Conservation (phyloP, 2,329 filamentous ascomycete species). For the Coniochaeta sp. region DNA sequence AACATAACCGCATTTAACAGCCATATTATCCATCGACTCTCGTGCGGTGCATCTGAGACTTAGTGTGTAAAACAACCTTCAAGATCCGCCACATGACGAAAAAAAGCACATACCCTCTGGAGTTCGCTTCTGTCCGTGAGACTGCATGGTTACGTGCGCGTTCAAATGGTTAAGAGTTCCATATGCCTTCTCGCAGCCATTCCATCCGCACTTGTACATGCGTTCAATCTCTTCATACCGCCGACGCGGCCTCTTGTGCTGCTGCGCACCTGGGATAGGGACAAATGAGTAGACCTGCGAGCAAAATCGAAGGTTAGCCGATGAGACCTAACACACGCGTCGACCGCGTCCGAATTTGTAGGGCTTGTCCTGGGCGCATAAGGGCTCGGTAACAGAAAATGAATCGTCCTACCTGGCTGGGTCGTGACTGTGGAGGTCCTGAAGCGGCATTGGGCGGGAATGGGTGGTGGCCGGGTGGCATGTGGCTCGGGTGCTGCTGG, state of each 20-base stretch:
- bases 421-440: conserved; percentile 45
- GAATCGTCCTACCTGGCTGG: conserved; percentile 49
- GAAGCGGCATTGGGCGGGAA: conserved; percentile 50
- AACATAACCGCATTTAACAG: neutral
- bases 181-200: conserved; percentile 97
- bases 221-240: conserved; percentile 98
- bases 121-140: conserved; percentile 87
- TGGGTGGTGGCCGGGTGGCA: conserved; percentile 45
- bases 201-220: conserved; percentile 99
- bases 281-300: conserved; percentile 95
- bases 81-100: too few relatives aligned
- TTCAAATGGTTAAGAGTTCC: conserved; percentile 96
- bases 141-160: conserved; percentile 98
- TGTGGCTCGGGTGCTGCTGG: conserved; percentile 37
- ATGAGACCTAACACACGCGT: neutral
- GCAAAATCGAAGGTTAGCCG: neutral
- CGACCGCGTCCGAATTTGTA: neutral
- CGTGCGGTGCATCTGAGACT: too few relatives aligned
- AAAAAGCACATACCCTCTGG: conserved; percentile 73
- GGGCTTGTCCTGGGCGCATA: too few relatives aligned
- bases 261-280: conserved; percentile 91
- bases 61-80: neutral
- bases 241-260: conserved; percentile 89
- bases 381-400: too few relatives aligned
- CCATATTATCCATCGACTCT: too few relatives aligned